Evolutionary conservation across 2,329 filamentous ascomycete genomes (phyloP).

Genomic region (Cordyceps fumosorosea): DNA sequence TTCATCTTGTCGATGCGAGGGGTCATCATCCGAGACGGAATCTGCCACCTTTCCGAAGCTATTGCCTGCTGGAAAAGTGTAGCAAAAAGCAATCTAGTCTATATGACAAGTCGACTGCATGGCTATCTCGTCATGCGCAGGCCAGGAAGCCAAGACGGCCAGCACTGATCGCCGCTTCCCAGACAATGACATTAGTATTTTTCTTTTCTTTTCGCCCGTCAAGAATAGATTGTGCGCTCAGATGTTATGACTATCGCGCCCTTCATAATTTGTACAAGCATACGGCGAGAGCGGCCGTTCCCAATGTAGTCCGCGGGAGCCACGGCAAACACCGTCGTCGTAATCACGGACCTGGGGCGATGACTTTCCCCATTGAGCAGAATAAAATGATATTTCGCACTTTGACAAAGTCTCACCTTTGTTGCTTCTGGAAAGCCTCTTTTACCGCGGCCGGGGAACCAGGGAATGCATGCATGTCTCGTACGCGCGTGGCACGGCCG

Average conservation of each 20-base stretch:
- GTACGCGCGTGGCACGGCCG: not conserved
- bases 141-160: not conserved
- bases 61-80: not conserved
- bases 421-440: not conserved
- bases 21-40: not conserved
- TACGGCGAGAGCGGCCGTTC: not conserved
- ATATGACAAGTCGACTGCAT: not conserved
- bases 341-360: not conserved
- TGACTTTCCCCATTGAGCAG: not conserved
- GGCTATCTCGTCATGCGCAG: not conserved
- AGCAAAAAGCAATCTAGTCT: not conserved
- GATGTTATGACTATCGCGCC: not conserved
- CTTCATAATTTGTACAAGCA: not conserved
- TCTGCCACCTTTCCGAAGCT: not conserved
- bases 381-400: not conserved
- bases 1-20: not conserved
- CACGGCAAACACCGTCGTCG: not conserved
- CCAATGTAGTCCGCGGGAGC: not conserved
- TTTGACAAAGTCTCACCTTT: not conserved
- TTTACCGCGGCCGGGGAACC: not conserved
- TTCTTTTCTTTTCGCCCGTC: not conserved
- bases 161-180: not conserved
- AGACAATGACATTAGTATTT: not conserved
- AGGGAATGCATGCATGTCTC: not conserved
- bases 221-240: not conserved